Conservation (phyloP, 192 early-diverging fungal genomes). For the Backusella liffmaniae region DNA sequence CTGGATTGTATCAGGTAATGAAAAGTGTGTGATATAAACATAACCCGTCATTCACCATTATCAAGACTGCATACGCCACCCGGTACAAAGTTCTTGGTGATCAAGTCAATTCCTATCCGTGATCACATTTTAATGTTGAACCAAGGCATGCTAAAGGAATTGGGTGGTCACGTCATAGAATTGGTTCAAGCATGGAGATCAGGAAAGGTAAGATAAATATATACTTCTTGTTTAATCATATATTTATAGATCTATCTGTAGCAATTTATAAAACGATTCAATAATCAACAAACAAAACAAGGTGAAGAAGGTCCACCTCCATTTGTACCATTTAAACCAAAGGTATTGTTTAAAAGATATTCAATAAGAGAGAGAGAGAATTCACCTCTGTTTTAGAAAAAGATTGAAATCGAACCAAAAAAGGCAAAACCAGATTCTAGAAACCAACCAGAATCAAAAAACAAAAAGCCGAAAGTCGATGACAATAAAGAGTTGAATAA, state of each 20-base stretch:
- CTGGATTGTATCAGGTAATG: slow-evolving; percentile 18
- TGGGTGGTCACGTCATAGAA: slow-evolving; percentile 36
- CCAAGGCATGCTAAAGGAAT: slow-evolving; percentile 20
- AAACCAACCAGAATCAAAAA: not conserved
- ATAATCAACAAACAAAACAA: not conserved
- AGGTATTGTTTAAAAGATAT: not conserved
- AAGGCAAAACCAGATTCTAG: not conserved
- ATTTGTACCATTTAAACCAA: slow-evolving; percentile 34
- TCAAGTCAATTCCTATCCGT: slow-evolving; percentile 23
- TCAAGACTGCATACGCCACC: slow-evolving; percentile 29
- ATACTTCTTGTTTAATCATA: not conserved
- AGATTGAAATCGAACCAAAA: not conserved
- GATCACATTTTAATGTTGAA: slow-evolving; percentile 32
- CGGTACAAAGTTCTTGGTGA: slow-evolving; percentile 33
- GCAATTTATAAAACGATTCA: slow-evolving; percentile 27
- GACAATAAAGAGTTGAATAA: not conserved
- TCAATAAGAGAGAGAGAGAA: not conserved
- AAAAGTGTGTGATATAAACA: not conserved
- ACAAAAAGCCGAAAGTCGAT: not conserved
- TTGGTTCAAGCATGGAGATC: slow-evolving; percentile 37
- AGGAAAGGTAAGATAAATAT: slow-evolving; percentile 14
- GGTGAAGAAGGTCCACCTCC: slow-evolving; percentile 27
- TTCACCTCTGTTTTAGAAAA: not conserved
- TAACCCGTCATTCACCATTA: too few species aligned
- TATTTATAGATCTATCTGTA: not conserved